Conservation (phyloP, 2,329 filamentous ascomycete species). For the Aureobasidium mangrovei region DNA sequence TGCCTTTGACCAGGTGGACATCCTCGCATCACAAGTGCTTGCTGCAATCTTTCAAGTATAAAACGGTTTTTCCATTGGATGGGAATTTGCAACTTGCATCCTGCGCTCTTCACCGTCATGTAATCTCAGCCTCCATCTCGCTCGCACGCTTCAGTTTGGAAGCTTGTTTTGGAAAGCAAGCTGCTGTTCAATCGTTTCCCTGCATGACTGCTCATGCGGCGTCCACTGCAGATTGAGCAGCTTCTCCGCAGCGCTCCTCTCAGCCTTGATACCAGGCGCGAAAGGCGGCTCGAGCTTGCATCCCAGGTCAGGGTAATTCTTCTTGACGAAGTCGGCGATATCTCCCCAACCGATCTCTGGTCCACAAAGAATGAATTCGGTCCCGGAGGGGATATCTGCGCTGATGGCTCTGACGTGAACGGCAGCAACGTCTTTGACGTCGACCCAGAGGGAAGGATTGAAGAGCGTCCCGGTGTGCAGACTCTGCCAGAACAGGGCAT, state of each 20-base stretch:
- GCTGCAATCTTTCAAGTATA: too few species aligned
- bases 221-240: neutral
- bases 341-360: conserved; percentile 17
- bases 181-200: neutral
- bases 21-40: too few species aligned
- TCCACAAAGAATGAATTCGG: conserved; percentile 16
- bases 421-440: conserved; percentile 24
- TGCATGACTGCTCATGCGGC: neutral
- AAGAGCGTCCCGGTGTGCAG: conserved; percentile 15
- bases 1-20: too few species aligned
- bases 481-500: conserved; percentile 16
- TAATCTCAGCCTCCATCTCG: neutral
- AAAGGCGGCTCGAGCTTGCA: conserved; percentile 13
- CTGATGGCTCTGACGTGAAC: conserved; percentile 21
- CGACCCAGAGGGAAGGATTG: conserved; percentile 17
- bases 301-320: conserved; percentile 17
- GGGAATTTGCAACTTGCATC: too few species aligned
- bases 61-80: too few species aligned
- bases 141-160: neutral
- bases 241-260: neutral
- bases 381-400: conserved; percentile 13
- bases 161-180: neutral
- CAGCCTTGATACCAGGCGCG: neutral
- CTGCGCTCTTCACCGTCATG: neutral
- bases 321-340: conserved; percentile 16